phyloP scores from a whole-genome alignment of 2,329 filamentous ascomycete genomes.

The Knoxdaviesia capensis region DNA sequence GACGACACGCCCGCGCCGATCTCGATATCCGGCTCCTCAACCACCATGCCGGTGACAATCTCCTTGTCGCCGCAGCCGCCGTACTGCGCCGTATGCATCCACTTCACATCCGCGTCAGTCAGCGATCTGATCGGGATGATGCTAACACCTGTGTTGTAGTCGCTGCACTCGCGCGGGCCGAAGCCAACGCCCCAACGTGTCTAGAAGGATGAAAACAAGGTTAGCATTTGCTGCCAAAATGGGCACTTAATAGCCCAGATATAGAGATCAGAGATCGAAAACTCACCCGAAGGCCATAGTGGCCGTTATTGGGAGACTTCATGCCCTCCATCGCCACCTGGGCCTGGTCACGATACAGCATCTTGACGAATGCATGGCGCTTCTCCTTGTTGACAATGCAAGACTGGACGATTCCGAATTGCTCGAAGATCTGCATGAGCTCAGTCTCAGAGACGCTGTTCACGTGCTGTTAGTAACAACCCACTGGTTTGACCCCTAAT shows the following conservation, averaged over 20 bases:
- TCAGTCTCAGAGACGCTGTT: slow-evolving; percentile 57
- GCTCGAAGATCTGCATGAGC: slow-evolving; percentile 59
- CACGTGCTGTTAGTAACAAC: slow-evolving; percentile 10
- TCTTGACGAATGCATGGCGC: slow-evolving; percentile 96
- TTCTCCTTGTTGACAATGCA: slow-evolving; percentile 98
- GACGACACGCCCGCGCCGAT: slow-evolving; percentile 94
- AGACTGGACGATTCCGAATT: slow-evolving; percentile 77
- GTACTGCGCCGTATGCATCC: slow-evolving; percentile 86
- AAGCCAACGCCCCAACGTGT: slow-evolving; percentile 97
- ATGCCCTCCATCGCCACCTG: slow-evolving; percentile 70
- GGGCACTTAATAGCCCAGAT: too few relatives aligned
- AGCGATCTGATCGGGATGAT: slow-evolving; percentile 82
- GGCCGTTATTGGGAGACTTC: slow-evolving; percentile 45
- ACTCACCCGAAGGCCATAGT: slow-evolving; percentile 50
- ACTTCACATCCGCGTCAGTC: slow-evolving; percentile 91
- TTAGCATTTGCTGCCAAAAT: too few relatives aligned
- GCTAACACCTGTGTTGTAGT: slow-evolving; percentile 82
- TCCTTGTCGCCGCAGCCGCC: slow-evolving; percentile 73
- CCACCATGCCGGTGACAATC: slow-evolving; percentile 66
- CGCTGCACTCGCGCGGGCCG: slow-evolving; percentile 88
- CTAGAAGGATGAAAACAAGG: slow-evolving; percentile 16
- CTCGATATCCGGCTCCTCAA: slow-evolving; percentile 96
- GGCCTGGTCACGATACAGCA: slow-evolving; percentile 77
- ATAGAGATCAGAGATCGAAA: too few relatives aligned
- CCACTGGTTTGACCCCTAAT: slow-evolving; percentile 1